Conservation (phyloP, 441 rosid genomes). For the Geranium incanum region DNA sequence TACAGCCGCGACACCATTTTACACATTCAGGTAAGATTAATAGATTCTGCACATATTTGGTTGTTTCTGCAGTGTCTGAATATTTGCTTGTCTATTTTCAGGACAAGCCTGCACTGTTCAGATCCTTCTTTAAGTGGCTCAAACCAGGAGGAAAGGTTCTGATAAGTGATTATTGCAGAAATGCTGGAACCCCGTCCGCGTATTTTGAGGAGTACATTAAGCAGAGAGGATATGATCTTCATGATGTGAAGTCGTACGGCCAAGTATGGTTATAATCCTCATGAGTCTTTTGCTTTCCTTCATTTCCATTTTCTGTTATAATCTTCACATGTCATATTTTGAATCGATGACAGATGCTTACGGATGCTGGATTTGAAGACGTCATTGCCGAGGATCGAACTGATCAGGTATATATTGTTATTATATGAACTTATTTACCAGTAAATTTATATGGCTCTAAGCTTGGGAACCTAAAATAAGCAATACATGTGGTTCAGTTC, state of each 20-base stretch:
- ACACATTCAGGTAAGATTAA: slow-evolving; percentile 58
- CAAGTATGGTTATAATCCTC: slow-evolving; percentile 40
- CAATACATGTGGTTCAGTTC: slow-evolving; percentile 45
- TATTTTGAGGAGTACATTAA: slow-evolving; percentile 66
- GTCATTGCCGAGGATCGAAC: slow-evolving; percentile 62
- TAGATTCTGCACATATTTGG: no score
- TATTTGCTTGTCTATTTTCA: slow-evolving; percentile 26
- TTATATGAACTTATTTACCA: neutral
- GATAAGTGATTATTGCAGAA: slow-evolving; percentile 81
- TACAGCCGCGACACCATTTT: slow-evolving; percentile 93
- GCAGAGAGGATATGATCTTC: slow-evolving; percentile 97
- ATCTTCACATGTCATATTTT: slow-evolving; percentile 1
- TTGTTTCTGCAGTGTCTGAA: neutral
- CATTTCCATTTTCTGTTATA: neutral
- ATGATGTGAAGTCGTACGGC: slow-evolving; percentile 72
- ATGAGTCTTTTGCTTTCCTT: neutral
- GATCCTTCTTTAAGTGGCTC: slow-evolving; percentile 84
- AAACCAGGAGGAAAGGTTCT: slow-evolving; percentile 93
- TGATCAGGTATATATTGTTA: neutral
- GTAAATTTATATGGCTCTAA: neutral
- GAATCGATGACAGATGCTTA: slow-evolving; percentile 54
- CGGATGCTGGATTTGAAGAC: slow-evolving; percentile 67
- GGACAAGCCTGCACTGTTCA: slow-evolving; percentile 89
- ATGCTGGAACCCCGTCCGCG: slow-evolving; percentile 54
- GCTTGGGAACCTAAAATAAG: slow-evolving; percentile 1